Base-by-base conservation (phyloP, 2,329 filamentous ascomycete genomes). In the Aspergillus fischeri region DNA sequence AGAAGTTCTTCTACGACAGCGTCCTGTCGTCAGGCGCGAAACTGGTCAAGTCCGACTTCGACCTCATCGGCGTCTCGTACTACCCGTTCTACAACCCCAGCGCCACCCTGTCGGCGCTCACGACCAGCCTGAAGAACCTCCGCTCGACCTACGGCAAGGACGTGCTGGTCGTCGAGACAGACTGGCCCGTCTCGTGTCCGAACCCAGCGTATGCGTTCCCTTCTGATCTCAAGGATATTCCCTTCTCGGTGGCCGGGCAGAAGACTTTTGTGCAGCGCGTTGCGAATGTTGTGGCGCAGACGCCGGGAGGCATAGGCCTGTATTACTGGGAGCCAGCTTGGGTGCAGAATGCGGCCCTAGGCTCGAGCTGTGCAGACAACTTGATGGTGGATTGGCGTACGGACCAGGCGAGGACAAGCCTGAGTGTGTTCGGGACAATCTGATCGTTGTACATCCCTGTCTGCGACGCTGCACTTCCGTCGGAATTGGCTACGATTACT, bases 321-420 rank as follows among this genome's bases (percentile, higher is more conserved):
- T 90, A 87, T 60, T 91, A 90, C 63, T 91, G 88, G 88, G 88
- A 91, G 69, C 87, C 87, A 0, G 85, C 83, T 0, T 91, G 86
- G 86, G 77, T 90, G 60, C 78, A 84, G 45, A 90, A 89, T 71
- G 80, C 82, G 10, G 81, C 72, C 0, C 71, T 90, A 52, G 87
- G 87, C 1, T 88, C 85, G 20, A 86, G 84, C 45, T 89, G 87
- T 67, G 75, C 77, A 20, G 84, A 84, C 63, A 88, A 87, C 70
- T 76, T 85, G 48, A 79, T 89, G 79, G 85, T 89, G 53, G 75
- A 78, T 56, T 79, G 76, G 61, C 77, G 55, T 29, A 65, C 77
- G 2, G 81, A 84, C 3, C 78, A 77, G 54, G 83, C 80, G 4
- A 76, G 84, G 62, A 80, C 77, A 11, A 87, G 86, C 67, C 68